phyloP scores from a whole-genome alignment of 305 asterid genomes.

The Solanum hybrid region DNA sequence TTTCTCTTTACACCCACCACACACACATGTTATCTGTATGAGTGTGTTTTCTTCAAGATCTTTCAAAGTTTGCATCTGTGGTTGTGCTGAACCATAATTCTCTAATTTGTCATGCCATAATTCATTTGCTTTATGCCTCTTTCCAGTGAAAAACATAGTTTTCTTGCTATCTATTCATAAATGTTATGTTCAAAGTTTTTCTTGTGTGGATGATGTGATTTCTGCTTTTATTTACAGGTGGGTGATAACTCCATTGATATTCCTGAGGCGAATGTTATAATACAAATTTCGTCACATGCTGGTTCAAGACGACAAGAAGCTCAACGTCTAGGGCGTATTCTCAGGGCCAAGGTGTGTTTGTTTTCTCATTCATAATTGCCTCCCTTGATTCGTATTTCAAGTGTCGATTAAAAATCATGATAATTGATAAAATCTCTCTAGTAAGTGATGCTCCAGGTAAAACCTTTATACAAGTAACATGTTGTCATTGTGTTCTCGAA shows the following conservation, averaged over 20 bases:
- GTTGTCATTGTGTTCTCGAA: not conserved
- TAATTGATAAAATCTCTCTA: not conserved
- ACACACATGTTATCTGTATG: not conserved
- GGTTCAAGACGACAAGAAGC: constrained; percentile 99
- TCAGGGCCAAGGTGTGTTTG: constrained; percentile 81
- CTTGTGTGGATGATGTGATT: not conserved
- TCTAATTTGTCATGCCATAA: not conserved
- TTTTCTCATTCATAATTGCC: not conserved
- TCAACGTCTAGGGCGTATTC: constrained; percentile 99
- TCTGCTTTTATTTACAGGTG: constrained; percentile 40
- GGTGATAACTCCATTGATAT: constrained; percentile 99
- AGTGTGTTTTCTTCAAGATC: not conserved
- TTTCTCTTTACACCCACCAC: not conserved
- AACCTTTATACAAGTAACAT: not conserved
- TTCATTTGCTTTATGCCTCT: not conserved
- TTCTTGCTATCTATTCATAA: not conserved
- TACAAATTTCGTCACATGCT: constrained; percentile 98
- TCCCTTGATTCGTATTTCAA: not conserved
- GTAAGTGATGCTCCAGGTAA: not conserved
- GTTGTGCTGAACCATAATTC: not conserved
- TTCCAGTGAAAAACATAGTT: not conserved
- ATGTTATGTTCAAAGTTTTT: not conserved
- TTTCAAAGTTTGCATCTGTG: not conserved
- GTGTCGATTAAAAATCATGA: not conserved
- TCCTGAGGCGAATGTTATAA: constrained; percentile 97